Base-by-base conservation (phyloP, 768 basidiomycete species). In the Boletus edulis region DNA sequence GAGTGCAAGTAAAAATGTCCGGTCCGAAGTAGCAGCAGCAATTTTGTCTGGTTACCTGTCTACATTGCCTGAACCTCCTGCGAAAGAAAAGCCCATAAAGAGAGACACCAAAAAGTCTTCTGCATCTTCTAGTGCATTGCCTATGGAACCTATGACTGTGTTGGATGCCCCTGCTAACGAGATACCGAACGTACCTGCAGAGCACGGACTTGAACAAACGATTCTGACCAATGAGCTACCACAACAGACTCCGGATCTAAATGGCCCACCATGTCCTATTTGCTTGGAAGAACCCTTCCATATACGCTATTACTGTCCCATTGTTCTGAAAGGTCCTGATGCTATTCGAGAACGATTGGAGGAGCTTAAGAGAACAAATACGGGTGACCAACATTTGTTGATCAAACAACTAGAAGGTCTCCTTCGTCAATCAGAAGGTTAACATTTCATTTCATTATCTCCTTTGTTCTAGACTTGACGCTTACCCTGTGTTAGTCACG, bases 201-300 rank as follows among this genome's bases (percentile, higher is more conserved):
- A 51, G 7, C 17, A 14, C 11, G 41, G 52, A 14, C 42, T 2
- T 22, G 42, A 45, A 14, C 45, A 32, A 1, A 40, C 18, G 8
- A 11, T 17, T 57, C 42, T 24, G 38, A 47, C 42, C 5, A 43
- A 42, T 42, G 24, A 45, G 31, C 47, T 39, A 27, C 20, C 37
- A 34, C 48, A 6, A 15, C 49, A 40, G 14, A 35, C 54, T 22
- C 29, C 17, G 6, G 49, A 34, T n/a, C 45, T 52, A 45, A 51
- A 56, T 41, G 47, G 45, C 52, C 55, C 53, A 1, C 49, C 54
- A 2, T 81, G 84, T 56, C 77, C 77, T 39, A 68, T 82, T 20
- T 86, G 84, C 65, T 67, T 70, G 18, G 66, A 66, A 43, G 57
- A 59, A 5, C 76, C 80, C 8, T 70, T 73, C 38, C 85, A 86